phyloP scores from a whole-genome alignment of 192 early-diverging fungal genomes.

The Jimgerdemannia flammicorona region DNA sequence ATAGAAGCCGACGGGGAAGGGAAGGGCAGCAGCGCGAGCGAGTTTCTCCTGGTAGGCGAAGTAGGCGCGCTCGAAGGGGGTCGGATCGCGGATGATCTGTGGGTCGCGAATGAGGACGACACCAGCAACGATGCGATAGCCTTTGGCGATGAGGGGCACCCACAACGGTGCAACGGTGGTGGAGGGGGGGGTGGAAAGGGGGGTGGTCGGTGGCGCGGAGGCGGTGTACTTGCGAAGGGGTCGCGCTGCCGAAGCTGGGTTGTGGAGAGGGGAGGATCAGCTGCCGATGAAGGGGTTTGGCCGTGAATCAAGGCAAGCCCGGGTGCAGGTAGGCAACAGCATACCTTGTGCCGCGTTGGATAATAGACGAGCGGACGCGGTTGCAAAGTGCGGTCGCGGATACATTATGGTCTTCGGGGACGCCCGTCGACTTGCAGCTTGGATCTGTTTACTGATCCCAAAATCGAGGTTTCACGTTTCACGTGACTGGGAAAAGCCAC shows the following conservation, averaged over 20 bases:
- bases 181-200: not conserved
- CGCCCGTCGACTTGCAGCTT: no score
- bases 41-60: constrained; percentile 63
- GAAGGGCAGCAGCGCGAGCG: constrained; percentile 44
- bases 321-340: no score
- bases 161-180: constrained; percentile 2
- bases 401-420: no score
- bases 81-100: constrained; percentile 54
- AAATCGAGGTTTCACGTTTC: no score
- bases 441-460: no score
- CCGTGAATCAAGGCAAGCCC: no score
- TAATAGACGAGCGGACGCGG: no score
- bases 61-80: constrained; percentile 66
- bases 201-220: not conserved
- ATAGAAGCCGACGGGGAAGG: constrained; percentile 65
- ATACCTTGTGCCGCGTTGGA: no score
- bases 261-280: not conserved
- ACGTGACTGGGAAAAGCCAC: no score
- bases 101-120: constrained; percentile 71
- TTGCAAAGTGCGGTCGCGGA: no score
- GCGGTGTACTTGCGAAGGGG: not conserved
- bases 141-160: constrained; percentile 30
- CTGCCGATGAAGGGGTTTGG: not conserved
- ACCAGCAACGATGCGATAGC: constrained; percentile 45
- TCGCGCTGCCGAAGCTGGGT: not conserved